phyloP scores from a whole-genome alignment of 495 filamentous ascomycete species.

The Cercophora newfieldiana region DNA sequence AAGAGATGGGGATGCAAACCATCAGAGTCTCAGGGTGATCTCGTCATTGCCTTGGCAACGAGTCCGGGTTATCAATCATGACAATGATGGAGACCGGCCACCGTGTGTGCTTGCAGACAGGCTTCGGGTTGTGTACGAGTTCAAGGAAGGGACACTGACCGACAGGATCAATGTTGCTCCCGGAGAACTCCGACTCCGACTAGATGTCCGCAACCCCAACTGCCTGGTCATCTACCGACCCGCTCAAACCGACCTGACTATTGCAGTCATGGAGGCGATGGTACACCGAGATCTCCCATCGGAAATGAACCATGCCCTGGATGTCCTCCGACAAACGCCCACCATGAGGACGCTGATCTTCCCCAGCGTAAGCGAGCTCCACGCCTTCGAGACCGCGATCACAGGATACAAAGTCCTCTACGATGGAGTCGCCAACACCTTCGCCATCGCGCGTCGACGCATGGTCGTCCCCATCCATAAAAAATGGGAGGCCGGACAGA shows the following conservation, averaged over 20 bases:
- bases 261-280: conserved; percentile 66
- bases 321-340: conserved; percentile 36
- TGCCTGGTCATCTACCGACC: conserved; percentile 64
- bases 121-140: conserved; percentile 67
- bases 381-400: conserved; percentile 71
- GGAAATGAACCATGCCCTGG: conserved; percentile 56
- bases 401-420: conserved; percentile 77
- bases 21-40: conserved; percentile 46
- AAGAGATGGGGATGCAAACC: conserved; percentile 41
- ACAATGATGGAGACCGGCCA: conserved; percentile 42
- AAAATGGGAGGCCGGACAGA: conserved; percentile 76
- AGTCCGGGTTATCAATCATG: conserved; percentile 57
- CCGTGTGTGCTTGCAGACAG: conserved; percentile 68
- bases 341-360: conserved; percentile 58
- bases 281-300: conserved; percentile 55
- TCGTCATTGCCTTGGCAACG: conserved; percentile 49
- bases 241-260: conserved; percentile 65
- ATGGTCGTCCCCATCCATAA: conserved; percentile 90
- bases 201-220: conserved; percentile 60
- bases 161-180: conserved; percentile 77
- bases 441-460: conserved; percentile 79
- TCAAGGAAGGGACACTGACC: conserved; percentile 66
- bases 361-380: conserved; percentile 59
- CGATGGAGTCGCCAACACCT: conserved; percentile 69
- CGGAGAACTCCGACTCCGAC: conserved; percentile 65